Percentiles rank a stretch among this genome's conserved stretches.
Evolutionary conservation across 345 rosid genomes (phyloP).

Genomic region (Aquilaria malaccensis): DNA sequence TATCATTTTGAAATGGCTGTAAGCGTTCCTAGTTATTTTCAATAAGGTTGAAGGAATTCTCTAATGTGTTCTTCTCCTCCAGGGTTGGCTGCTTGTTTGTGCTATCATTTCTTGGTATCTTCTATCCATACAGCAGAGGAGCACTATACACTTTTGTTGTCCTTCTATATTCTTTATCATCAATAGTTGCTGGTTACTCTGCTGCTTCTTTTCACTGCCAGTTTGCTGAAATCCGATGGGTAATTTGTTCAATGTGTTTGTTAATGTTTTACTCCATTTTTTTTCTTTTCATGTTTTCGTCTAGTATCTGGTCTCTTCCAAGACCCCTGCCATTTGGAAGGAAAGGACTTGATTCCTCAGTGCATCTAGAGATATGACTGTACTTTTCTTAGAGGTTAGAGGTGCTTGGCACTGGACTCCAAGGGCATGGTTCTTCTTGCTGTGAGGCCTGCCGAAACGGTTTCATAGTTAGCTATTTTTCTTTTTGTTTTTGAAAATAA

Average conservation of each 20-base stretch:
- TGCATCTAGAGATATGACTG: too few relatives aligned
- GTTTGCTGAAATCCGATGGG: slow-evolving; percentile 70
- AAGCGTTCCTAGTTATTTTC: neutral
- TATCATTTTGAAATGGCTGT: neutral
- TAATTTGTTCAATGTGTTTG: slow-evolving; percentile 23
- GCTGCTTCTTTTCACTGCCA: slow-evolving; percentile 62
- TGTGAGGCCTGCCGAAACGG: too few relatives aligned
- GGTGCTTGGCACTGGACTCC: too few relatives aligned
- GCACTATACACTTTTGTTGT: slow-evolving; percentile 49
- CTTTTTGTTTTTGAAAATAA: too few relatives aligned
- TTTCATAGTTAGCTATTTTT: too few relatives aligned
- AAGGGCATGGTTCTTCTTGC: too few relatives aligned
- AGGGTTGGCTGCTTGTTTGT: slow-evolving; percentile 53
- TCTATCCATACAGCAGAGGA: slow-evolving; percentile 76
- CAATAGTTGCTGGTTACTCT: slow-evolving; percentile 61
- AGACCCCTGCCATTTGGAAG: too few relatives aligned
- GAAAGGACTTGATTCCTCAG: too few relatives aligned
- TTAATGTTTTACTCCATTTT: neutral
- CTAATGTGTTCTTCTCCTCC: slow-evolving; percentile 14
- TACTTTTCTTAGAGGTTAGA: too few relatives aligned
- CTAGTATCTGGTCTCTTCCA: too few relatives aligned
- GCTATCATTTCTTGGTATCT: slow-evolving; percentile 50
- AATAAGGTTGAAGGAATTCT: neutral
- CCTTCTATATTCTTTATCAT: slow-evolving; percentile 48
- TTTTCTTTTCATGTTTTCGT: neutral